These are phyloP conservation scores for Prototheca stagnorum DNA, from an alignment of 163 green algal genomes.

Conservation along the genomic window DNA sequence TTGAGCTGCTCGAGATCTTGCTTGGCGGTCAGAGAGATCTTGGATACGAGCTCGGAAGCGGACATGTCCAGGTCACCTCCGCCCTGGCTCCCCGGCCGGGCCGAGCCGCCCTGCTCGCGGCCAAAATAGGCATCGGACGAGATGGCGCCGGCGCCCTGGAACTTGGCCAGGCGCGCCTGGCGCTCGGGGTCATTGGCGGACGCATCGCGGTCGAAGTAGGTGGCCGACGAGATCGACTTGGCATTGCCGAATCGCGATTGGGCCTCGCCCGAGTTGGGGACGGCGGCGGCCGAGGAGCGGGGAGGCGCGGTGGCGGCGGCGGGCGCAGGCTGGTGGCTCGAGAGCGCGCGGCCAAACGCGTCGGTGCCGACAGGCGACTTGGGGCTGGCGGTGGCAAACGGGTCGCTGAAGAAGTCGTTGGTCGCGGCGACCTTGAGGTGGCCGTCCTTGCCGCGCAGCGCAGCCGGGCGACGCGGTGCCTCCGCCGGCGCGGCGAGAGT, in stretches of 20 bases:
- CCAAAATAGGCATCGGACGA: conserved; percentile 75
- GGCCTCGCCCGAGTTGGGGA: conserved; percentile 13
- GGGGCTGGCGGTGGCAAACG: conserved; percentile 9
- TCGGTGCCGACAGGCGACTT: background rate
- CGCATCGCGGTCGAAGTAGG: conserved; percentile 40
- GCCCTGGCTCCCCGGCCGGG: too few relatives aligned
- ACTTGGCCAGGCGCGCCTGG: conserved; percentile 47
- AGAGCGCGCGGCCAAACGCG: conserved; percentile 2
- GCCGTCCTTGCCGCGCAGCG: conserved; percentile 67
- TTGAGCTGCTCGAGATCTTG: conserved; percentile 27
- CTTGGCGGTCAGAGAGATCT: conserved; percentile 26
- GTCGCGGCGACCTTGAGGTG: conserved; percentile 52
- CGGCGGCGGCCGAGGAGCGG: too few relatives aligned
- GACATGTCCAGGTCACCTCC: conserved; percentile 44
- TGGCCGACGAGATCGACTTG: conserved; percentile 74
- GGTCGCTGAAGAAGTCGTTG: conserved; percentile 44
- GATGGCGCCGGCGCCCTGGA: conserved; percentile 61
- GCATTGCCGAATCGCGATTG: conserved; percentile 50
- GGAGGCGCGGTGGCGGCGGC: background rate
- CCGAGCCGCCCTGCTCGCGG: conserved; percentile 14
- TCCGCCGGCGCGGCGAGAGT: too few relatives aligned
- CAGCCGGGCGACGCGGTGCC: conserved; percentile 25
- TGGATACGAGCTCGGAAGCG: conserved; percentile 61
- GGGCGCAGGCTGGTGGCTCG: background rate
- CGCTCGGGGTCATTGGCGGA: conserved; percentile 36